Evolutionary conservation across 768 basidiomycete species (phyloP).

Genomic region (Candolleomyces aberdarensis): DNA sequence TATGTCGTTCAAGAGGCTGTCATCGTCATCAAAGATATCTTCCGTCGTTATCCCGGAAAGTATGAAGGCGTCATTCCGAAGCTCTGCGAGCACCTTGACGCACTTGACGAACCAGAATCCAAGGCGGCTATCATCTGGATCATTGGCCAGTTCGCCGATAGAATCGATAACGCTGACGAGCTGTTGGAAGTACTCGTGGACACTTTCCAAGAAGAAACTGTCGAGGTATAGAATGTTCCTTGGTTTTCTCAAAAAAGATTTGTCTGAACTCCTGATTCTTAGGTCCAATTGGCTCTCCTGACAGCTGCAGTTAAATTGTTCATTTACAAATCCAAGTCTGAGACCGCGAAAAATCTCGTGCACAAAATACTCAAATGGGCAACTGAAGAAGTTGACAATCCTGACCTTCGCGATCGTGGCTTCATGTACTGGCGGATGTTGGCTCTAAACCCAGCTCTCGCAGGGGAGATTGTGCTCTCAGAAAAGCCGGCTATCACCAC

Average conservation of each 20-base stretch:
- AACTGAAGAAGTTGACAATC: constrained; percentile 97
- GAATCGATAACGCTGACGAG: constrained; percentile 95
- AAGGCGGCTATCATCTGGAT: constrained; percentile 99
- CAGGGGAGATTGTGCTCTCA: constrained; percentile 85
- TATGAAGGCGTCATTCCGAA: constrained; percentile 96
- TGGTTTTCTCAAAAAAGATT: not conserved
- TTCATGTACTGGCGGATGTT: constrained; percentile 99
- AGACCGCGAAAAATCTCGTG: constrained; percentile 83
- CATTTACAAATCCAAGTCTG: constrained; percentile 81
- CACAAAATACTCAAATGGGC: constrained; percentile 96
- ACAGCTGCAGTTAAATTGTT: constrained; percentile 97
- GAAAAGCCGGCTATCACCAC: constrained; percentile 98
- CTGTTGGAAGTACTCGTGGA: constrained; percentile 89
- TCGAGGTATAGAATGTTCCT: constrained; percentile 59
- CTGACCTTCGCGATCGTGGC: constrained; percentile 93
- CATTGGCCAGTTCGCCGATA: constrained; percentile 91
- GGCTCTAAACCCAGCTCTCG: constrained; percentile 86
- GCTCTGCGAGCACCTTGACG: constrained; percentile 89
- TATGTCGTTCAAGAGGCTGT: constrained; percentile 98
- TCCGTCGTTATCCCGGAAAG: constrained; percentile 92
- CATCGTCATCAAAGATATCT: constrained; percentile 97
- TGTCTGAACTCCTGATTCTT: constrained; percentile 3
- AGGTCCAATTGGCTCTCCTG: constrained; percentile 95
- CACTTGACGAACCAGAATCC: constrained; percentile 91
- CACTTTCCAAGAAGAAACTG: constrained; percentile 89